phyloP scores from a whole-genome alignment of 2,329 filamentous ascomycete genomes.

The Ascosphaera acerosa region DNA sequence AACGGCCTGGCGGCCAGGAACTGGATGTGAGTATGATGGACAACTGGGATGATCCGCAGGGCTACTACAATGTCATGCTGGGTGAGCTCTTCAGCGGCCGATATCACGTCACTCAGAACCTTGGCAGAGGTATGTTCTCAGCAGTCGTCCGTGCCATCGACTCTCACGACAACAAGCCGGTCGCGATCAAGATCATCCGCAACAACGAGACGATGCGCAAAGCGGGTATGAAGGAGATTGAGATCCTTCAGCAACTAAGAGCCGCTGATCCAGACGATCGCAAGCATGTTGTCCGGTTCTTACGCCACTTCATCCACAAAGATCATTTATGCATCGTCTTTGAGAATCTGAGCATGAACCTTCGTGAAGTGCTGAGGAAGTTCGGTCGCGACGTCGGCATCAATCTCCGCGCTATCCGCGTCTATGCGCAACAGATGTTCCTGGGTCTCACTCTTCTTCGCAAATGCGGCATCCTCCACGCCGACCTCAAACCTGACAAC shows the following conservation, averaged over 20 bases:
- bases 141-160: slow-evolving; percentile 80
- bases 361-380: slow-evolving; percentile 84
- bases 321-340: slow-evolving; percentile 92
- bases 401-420: slow-evolving; percentile 62
- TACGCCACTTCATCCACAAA: slow-evolving; percentile 82
- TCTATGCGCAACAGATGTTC: slow-evolving; percentile 88
- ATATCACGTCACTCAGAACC: slow-evolving; percentile 65
- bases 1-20: slow-evolving; percentile 24
- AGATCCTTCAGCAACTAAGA: slow-evolving; percentile 69
- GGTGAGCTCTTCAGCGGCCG: slow-evolving; percentile 74
- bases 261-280: slow-evolving; percentile 67
- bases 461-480: slow-evolving; percentile 81
- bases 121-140: slow-evolving; percentile 91
- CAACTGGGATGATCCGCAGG: slow-evolving; percentile 80
- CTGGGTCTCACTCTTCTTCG: slow-evolving; percentile 66
- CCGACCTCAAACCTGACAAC: slow-evolving; percentile 94
- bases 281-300: slow-evolving; percentile 73
- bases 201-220: slow-evolving; percentile 85
- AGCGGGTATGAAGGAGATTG: slow-evolving; percentile 81
- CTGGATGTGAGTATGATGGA: slow-evolving; percentile 56
- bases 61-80: slow-evolving; percentile 85
- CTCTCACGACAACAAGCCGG: slow-evolving; percentile 44
- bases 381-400: slow-evolving; percentile 88
- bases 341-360: slow-evolving; percentile 75
- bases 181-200: slow-evolving; percentile 93